Percentiles rank a stretch among this genome's conserved stretches.
These are phyloP conservation scores for Saccharomycopsis javanensis DNA, from an alignment of 805 yeast species.

Conservation along the genomic window DNA sequence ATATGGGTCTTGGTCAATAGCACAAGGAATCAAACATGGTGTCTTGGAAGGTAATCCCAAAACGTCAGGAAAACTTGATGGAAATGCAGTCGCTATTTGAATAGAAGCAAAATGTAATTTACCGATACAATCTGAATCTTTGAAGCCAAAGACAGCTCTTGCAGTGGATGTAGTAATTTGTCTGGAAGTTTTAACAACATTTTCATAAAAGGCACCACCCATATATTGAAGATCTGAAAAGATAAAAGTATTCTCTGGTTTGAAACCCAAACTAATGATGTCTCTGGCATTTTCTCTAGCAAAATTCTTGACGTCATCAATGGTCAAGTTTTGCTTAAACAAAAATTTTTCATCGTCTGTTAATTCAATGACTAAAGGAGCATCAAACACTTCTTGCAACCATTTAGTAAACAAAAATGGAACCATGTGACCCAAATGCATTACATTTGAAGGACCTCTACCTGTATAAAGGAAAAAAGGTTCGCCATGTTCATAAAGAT, in stretches of 20 bases:
- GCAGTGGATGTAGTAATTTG: constrained; percentile 97
- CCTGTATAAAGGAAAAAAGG: constrained; percentile 95
- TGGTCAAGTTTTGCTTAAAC: constrained; percentile 82
- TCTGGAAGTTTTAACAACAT: constrained; percentile 83
- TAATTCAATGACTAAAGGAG: constrained; percentile 84
- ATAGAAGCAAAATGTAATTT: constrained; percentile 90
- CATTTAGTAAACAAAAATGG: constrained; percentile 95
- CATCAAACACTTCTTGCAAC: constrained; percentile 97
- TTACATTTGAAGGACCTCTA: constrained; percentile 91
- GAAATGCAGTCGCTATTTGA: constrained; percentile 94
- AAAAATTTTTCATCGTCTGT: constrained; percentile 96
- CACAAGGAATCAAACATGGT: constrained; percentile 96
- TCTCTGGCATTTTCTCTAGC: constrained; percentile 83
- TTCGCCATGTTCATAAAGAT: constrained; percentile 86
- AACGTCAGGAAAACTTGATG: constrained; percentile 90
- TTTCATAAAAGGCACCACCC: constrained; percentile 91
- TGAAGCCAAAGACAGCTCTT: constrained; percentile 92
- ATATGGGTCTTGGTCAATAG: constrained; percentile 98
- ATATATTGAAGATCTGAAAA: constrained; percentile 88
- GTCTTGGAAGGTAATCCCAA: constrained; percentile 81
- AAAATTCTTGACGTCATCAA: constrained; percentile 76
- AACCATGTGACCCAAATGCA: constrained; percentile 95
- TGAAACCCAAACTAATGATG: constrained; percentile 88
- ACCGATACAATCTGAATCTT: constrained; percentile 91
- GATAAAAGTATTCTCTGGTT: constrained; percentile 89